These are phyloP conservation scores for Pichia sp. DNA, from an alignment of 1,139 yeast genomes.

Conservation along the genomic window DNA sequence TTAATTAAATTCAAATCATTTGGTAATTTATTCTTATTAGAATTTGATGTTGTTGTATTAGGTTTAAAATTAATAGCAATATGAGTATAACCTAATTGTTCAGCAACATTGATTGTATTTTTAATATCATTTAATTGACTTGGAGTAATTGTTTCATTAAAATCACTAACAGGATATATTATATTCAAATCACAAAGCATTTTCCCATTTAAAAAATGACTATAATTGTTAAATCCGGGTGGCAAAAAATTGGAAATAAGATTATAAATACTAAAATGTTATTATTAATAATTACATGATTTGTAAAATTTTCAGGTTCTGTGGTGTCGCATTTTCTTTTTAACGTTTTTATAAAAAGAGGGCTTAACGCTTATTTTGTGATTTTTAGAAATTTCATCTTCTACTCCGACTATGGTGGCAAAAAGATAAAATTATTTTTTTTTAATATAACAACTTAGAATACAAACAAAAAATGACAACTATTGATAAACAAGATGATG, in stretches of 20 bases:
- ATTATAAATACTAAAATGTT: not conserved
- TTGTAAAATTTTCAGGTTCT: not conserved
- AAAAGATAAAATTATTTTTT: not conserved
- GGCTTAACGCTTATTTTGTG: no score
- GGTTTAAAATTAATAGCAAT: conserved; percentile 67
- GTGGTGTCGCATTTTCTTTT: no score
- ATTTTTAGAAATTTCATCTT: no score
- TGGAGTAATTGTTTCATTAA: conserved; percentile 36
- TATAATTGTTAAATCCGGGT: not conserved
- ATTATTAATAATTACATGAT: not conserved
- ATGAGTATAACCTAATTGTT: conserved; percentile 62
- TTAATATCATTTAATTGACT: conserved; percentile 41
- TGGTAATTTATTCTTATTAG: conserved; percentile 41
- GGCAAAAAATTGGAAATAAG: not conserved
- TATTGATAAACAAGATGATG: conserved; percentile 13
- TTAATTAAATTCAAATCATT: conserved; percentile 32
- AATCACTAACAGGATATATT: conserved; percentile 66
- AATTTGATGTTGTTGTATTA: conserved; percentile 38
- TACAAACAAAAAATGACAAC: conserved; percentile 9
- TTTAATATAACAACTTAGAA: not conserved
- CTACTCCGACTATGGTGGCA: not conserved
- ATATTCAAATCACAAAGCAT: conserved; percentile 74
- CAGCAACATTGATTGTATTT: conserved; percentile 48
- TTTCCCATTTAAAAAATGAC: not conserved
- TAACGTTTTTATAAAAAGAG: no score